Evolutionary conservation across 495 filamentous ascomycete genomes (phyloP).

Genomic region (Articulospora tetracladia): DNA sequence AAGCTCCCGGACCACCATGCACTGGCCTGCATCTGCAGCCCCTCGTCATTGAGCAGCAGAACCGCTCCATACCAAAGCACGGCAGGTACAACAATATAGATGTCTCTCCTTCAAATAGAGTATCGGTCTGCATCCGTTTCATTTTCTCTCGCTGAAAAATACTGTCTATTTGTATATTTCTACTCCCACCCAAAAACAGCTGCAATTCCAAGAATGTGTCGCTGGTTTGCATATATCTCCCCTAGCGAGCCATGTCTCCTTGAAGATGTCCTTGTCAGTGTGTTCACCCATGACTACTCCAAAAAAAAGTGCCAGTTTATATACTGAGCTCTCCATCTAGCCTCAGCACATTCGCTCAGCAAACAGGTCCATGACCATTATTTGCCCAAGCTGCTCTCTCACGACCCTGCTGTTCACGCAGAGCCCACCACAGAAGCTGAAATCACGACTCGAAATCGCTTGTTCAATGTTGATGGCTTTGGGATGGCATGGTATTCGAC

Average conservation of each 20-base stretch:
- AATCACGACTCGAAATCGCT: conserved; percentile 37
- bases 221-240: conserved; percentile 31
- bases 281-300: background rate
- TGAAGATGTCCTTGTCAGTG: conserved; percentile 32
- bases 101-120: background rate
- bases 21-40: background rate
- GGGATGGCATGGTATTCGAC: conserved; percentile 30
- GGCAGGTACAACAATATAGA: too few species aligned
- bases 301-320: background rate
- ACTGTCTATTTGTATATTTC: too few species aligned
- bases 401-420: conserved; percentile 26
- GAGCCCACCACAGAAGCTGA: conserved; percentile 31
- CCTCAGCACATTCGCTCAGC: conserved; percentile 33
- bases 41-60: background rate
- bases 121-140: background rate
- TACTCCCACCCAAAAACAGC: too few species aligned
- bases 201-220: conserved; percentile 19
- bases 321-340: conserved; percentile 8
- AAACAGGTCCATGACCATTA: conserved; percentile 48
- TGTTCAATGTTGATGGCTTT: conserved; percentile 48
- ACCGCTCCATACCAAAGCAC: too few species aligned
- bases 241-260: conserved; percentile 27
- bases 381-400: conserved; percentile 41
- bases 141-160: too few species aligned
- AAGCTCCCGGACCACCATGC: background rate